Evolutionary conservation across 2,329 filamentous ascomycete species (phyloP), one percentile per base, ranked within the genome.

Genomic region (Fusarium sp.): DNA sequence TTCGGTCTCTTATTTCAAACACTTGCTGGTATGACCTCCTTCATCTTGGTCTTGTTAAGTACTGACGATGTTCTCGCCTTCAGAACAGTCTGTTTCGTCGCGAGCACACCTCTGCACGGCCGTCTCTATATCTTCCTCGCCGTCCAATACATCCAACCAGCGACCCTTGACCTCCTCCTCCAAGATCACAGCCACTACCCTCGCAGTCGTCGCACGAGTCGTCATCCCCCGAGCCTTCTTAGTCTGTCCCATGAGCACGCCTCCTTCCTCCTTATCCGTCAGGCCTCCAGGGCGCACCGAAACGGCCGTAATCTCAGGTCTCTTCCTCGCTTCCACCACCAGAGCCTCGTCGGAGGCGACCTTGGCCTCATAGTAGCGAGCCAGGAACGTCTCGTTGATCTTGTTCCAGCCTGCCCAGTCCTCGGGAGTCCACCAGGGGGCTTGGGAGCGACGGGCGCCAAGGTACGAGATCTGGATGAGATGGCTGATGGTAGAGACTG

Each of bases 381-480:
- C 81, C 24, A 89, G 79, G 38, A 78, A 77, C 44, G 83, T 82
- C 24, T 76, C 77, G 74, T 84, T 86, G 24, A 81, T 75, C 61
- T 85, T 80, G 42, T 76, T 72, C 76, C 76, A 78, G 27, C 75
- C 76, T n/a, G 80, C 75, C 84, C 85, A 89, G 64, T 83, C 84
- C 6, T 85, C 83, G 29, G 81, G 77, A 36, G 75, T 78, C 86
- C 86, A 90, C 87, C 88, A 91, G 2, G 84, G 5, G 85, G 85
- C 59, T 81, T 83, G n/a, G 22, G 70, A 63, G 6, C 84, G 82
- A 14, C 91, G 85, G 16, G 87, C 86, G 61, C 83, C 83, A 6
- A 90, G 79, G 66, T 90, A 90, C 0, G 89, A 91, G 33, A 92
- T 84, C 72, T 91, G 85, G 58, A 92, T 81, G 80, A 91, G 91